A percentile compares a stretch with the other conserved stretches of the same genome.
Conservation (phyloP, 2,329 filamentous ascomycete genomes). For the Calonectria pauciramosa region DNA sequence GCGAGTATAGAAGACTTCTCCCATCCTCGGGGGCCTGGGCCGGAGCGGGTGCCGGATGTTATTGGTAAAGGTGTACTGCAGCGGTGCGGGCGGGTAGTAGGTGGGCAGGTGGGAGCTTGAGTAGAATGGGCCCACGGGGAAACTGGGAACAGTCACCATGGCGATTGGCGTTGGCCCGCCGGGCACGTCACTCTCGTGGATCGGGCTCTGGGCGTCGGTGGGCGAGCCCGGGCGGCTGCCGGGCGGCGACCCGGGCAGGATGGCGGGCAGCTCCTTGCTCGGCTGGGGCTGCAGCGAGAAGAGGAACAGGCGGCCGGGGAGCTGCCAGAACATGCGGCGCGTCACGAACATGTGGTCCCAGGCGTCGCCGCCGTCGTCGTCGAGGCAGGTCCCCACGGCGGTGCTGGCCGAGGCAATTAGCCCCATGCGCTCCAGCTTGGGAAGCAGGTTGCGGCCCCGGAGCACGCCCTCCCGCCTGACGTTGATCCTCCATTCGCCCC, state of each 20-base stretch:
- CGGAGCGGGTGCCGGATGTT: slow-evolving; percentile 87
- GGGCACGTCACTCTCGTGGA: slow-evolving; percentile 54
- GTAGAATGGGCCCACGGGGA: slow-evolving; percentile 78
- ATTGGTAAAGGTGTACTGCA: slow-evolving; percentile 85
- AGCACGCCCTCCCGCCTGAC: slow-evolving; percentile 92
- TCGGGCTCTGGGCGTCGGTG: slow-evolving; percentile 43
- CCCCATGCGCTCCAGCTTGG: slow-evolving; percentile 95
- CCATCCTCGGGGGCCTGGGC: slow-evolving; percentile 89
- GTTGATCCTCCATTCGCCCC: slow-evolving; percentile 87
- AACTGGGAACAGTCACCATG: slow-evolving; percentile 50
- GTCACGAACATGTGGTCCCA: slow-evolving; percentile 89
- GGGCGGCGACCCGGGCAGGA: slow-evolving; percentile 64
- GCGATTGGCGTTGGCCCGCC: slow-evolving; percentile 55
- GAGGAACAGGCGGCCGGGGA: slow-evolving; percentile 87
- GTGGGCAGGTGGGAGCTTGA: slow-evolving; percentile 90
- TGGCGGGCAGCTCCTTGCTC: slow-evolving; percentile 51
- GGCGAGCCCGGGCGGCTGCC: slow-evolving; percentile 69
- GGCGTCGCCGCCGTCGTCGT: slow-evolving; percentile 72
- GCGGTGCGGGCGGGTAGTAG: slow-evolving; percentile 87
- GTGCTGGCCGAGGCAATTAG: slow-evolving; percentile 83
- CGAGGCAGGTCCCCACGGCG: slow-evolving; percentile 75
- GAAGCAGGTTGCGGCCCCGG: slow-evolving; percentile 84
- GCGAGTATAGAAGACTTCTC: slow-evolving; percentile 91
- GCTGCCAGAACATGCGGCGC: slow-evolving; percentile 89
- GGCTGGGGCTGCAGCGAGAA: slow-evolving; percentile 86